Evolutionary conservation across 2,329 filamentous ascomycete species (phyloP), one percentile per base, ranked within the genome.

Genomic region (Ascochyta lentis): DNA sequence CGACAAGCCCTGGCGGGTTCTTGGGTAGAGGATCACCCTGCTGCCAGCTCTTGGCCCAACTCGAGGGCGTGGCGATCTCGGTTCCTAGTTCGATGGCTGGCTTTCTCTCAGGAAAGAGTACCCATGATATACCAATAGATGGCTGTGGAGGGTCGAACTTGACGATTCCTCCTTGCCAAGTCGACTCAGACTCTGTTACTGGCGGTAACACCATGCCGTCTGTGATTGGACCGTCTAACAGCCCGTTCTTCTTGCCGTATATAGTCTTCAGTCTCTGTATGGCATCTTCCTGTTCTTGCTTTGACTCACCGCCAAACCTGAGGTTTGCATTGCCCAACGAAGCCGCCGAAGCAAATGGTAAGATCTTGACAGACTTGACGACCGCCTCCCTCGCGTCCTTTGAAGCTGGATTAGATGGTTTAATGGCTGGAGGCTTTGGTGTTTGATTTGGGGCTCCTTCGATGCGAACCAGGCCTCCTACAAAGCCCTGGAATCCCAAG

Each of bases 301-400:
- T 91, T 0, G 91, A 90, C 65, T 96, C 92, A 13, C 92, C 91
- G 4, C 94, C 94, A 70, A 98, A 96, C 66, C 87, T 92, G 22
- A 97, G 81, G 0, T 89, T 89, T 41, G 88, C 83, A 33, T 81
- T 83, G 35, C 81, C 77, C 64, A 86, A 87, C 3, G 81, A 78
- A 22, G 78, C 76, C 43, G 79, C 75, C 1, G 82, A 78, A 3
- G 86, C 82, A 67, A 97, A 98, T 0, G 95, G 95, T 52, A 89
- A 90, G 2, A 99, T 80, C 65, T 90, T 93, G 54, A 98, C 77
- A 4, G 85, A 80, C 75, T 86, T 85, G 5, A 91, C 79, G n/a
- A 77, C 74, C 5, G 71, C 64, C 29, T 81, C 79, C 58, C 79
- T 81, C 0, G 67, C 43, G 59, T 77, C 67, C 34, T 79, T 80